These are phyloP conservation scores for Cerrena zonata DNA, from an alignment of 1,284 basidiomycete species.

Conservation along the genomic window DNA sequence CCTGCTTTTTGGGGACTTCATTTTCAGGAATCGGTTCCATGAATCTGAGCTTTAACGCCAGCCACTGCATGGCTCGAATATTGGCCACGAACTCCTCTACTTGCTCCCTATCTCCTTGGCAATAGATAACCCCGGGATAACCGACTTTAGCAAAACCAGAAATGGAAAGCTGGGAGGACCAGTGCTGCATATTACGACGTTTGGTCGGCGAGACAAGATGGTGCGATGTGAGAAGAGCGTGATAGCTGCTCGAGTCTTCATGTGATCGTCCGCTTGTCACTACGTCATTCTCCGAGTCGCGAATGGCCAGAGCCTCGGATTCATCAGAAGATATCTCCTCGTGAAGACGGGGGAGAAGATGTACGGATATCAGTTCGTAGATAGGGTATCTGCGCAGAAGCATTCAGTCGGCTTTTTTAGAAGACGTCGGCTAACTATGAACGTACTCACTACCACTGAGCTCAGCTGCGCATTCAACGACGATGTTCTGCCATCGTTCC, in stretches of 20 bases:
- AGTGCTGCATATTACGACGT: conserved; percentile 55
- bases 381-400: conserved; percentile 56
- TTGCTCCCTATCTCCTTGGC: conserved; percentile 45
- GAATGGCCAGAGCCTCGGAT: no score
- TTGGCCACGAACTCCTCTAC: conserved; percentile 62
- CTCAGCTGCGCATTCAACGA: conserved; percentile 38
- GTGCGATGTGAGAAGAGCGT: conserved; percentile 67
- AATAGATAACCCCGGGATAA: conserved; percentile 70
- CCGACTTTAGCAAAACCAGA: conserved; percentile 69
- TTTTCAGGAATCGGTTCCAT: conserved; percentile 35
- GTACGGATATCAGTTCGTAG: conserved; percentile 51
- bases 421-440: not conserved
- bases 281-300: no score
- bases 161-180: conserved; percentile 53
- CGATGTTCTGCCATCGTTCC: conserved; percentile 42
- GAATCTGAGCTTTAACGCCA: conserved; percentile 62
- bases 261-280: not conserved
- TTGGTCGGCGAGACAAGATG: conserved; percentile 68
- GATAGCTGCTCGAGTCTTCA: conserved; percentile 34
- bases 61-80: conserved; percentile 74
- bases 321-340: conserved; percentile 15
- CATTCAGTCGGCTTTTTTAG: no score
- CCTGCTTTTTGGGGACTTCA: not conserved
- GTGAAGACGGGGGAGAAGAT: conserved; percentile 55
- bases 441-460: conserved; percentile 45